A percentile compares a stretch with the other conserved stretches of the same genome.
Conservation (phyloP, 2,329 filamentous ascomycete genomes). For the Mariannaea sp. region DNA sequence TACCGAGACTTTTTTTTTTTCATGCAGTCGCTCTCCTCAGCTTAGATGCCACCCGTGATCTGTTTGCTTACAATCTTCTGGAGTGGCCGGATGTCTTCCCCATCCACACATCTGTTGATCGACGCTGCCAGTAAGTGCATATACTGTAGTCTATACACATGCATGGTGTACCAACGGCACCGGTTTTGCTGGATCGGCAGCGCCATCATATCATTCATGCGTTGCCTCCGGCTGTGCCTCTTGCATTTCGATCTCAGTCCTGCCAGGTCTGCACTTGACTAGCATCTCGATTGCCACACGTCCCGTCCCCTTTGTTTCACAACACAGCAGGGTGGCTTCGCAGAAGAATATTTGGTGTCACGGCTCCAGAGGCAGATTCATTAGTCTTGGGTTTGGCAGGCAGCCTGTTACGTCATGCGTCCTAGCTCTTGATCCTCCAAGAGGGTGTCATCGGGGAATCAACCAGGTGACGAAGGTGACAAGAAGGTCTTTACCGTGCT, state of each 20-base stretch:
- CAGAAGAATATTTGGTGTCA: background rate
- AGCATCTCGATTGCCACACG: background rate
- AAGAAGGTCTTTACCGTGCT: background rate
- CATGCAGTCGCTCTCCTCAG: background rate
- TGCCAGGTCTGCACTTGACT: background rate
- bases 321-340: background rate
- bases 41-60: background rate
- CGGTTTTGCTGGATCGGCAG: slow-evolving; percentile 12
- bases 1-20: background rate
- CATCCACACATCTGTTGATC: slow-evolving; percentile 5
- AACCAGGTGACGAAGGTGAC: background rate
- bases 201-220: slow-evolving; percentile 3
- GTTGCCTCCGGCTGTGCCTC: slow-evolving; percentile 1
- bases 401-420: too few species aligned
- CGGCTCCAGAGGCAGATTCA: too few species aligned
- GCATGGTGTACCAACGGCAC: slow-evolving; percentile 6
- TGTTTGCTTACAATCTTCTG: background rate
- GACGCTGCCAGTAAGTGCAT: slow-evolving; percentile 3
- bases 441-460: too few species aligned
- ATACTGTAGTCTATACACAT: background rate
- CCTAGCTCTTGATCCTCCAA: too few species aligned
- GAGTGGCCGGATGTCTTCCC: slow-evolving; percentile 1
- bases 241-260: background rate
- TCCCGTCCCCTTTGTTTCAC: background rate
- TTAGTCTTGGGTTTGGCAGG: too few species aligned